These are phyloP conservation scores for Penicillium bovifimosum DNA, from an alignment of 495 filamentous ascomycete species.

Conservation along the genomic window DNA sequence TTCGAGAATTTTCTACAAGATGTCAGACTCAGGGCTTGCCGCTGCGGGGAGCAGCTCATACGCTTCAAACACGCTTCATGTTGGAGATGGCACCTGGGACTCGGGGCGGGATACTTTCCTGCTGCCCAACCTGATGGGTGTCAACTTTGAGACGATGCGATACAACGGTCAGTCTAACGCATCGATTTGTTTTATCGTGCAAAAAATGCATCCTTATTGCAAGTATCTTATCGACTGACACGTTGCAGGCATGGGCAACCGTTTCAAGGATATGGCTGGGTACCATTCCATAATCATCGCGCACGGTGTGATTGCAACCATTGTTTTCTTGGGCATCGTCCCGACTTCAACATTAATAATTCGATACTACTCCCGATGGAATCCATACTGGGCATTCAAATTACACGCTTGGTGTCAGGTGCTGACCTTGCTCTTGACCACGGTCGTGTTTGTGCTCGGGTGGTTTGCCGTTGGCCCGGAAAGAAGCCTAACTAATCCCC, in stretches of 20 bases:
- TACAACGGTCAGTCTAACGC: constrained; percentile 70
- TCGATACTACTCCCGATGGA: constrained; percentile 62
- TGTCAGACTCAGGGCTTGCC: constrained; percentile 52
- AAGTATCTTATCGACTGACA: neutral
- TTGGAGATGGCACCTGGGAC: constrained; percentile 94
- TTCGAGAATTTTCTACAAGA: constrained; percentile 14
- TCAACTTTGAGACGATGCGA: constrained; percentile 91
- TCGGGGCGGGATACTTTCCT: constrained; percentile 77
- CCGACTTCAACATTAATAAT: constrained; percentile 71
- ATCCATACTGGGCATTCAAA: constrained; percentile 62
- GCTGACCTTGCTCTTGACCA: constrained; percentile 47
- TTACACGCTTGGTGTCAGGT: constrained; percentile 84
- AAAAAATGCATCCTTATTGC: neutral
- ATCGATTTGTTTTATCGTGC: neutral
- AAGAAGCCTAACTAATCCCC: constrained; percentile 83
- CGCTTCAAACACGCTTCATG: constrained; percentile 72
- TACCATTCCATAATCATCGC: constrained; percentile 77
- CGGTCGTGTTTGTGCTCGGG: constrained; percentile 26
- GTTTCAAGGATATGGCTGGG: constrained; percentile 66
- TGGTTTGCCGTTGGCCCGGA: constrained; percentile 36
- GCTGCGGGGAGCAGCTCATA: constrained; percentile 79
- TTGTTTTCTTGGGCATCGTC: constrained; percentile 81
- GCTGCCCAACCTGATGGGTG: constrained; percentile 75
- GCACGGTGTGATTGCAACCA: constrained; percentile 79
- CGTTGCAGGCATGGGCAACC: constrained; percentile 79